Base-by-base conservation (phyloP, 179 eudicot genomes). In the Corrigiola litoralis region DNA sequence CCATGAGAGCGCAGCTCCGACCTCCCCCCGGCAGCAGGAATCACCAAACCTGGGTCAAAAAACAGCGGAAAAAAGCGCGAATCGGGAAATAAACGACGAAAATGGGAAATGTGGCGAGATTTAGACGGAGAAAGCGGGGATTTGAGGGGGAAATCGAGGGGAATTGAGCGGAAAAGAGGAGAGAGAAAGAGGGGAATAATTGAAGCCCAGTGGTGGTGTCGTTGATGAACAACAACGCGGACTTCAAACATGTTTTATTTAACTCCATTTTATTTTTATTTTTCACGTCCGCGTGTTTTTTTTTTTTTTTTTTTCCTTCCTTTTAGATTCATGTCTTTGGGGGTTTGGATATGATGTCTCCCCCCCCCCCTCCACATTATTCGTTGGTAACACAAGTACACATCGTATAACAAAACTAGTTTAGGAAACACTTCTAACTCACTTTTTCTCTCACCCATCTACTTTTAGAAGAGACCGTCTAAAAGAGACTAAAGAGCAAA, bases 1-100 rank as follows among this genome's bases (percentile, higher is more conserved):
- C 83, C 86, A 82, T 82, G 8, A n/a, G n/a, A n/a, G n/a, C n/a
- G 62, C 40, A 31, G 46, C 21, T 28, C 21, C 49, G 29, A 58
- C 38, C 14, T 0, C 16, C 21, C 8, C 9, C 1, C 31, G 20
- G 27, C 25, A 3, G 32, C 16, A 24, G 21, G 25, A 28, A 64
- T 52, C 50, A 32, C 9, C 37, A 42, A 52, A 60, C 65, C 59
- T 45, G 68, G 56, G 74, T 50, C 71, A 68, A 7, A 41, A 29
- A 38, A 42, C 24, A 4, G 20, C n/a, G 52, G 44, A 13, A 36
- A 64, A 42, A 61, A 6, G 33, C 18, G n/a, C 27, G 42, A 63
- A 53, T 34, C 16, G 11, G 44, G 59, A 45, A 1, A 0, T 25
- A 7, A 21, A 27, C 37, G 49, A 68, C 5, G 63, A 40, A 56